These are phyloP conservation scores for Erysimum cheiranthoides DNA, from an alignment of 345 rosid genomes.

Conservation along the genomic window DNA sequence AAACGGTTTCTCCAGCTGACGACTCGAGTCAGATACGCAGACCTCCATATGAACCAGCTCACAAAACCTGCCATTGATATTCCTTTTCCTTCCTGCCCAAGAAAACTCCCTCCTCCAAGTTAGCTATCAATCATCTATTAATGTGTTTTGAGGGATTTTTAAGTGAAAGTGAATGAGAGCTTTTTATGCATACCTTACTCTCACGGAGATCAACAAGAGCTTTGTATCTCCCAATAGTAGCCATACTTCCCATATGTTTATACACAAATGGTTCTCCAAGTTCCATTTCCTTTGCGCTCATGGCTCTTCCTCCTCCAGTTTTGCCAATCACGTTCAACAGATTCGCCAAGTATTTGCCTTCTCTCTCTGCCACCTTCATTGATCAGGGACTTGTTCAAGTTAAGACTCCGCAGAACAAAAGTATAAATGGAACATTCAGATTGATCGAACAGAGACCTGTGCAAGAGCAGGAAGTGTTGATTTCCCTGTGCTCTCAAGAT, in stretches of 20 bases:
- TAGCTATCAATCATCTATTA: slow-evolving; percentile 7
- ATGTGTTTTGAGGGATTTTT: not conserved
- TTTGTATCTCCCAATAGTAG: slow-evolving; percentile 88
- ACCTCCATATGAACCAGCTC: slow-evolving; percentile 97
- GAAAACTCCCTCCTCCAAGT: slow-evolving; percentile 11
- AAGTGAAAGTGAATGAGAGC: not conserved
- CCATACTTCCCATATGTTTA: slow-evolving; percentile 97
- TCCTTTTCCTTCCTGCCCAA: slow-evolving; percentile 78
- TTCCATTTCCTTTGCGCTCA: slow-evolving; percentile 54
- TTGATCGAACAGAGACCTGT: slow-evolving; percentile 55
- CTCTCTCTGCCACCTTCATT: slow-evolving; percentile 92
- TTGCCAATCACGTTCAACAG: slow-evolving; percentile 67
- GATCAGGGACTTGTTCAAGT: not conserved
- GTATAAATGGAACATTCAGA: not conserved
- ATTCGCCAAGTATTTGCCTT: slow-evolving; percentile 86
- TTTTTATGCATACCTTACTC: slow-evolving; percentile 63
- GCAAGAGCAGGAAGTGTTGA: slow-evolving; percentile 97
- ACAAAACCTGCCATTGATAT: slow-evolving; percentile 77
- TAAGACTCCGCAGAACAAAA: not conserved
- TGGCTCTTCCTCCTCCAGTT: slow-evolving; percentile 80
- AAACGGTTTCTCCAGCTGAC: slow-evolving; percentile 98
- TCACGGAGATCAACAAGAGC: slow-evolving; percentile 97
- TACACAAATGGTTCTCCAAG: slow-evolving; percentile 83
- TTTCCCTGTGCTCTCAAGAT: slow-evolving; percentile 85
- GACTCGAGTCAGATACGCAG: slow-evolving; percentile 96